Conservation (phyloP, 495 filamentous ascomycete genomes). For the Choiromyces venosus region DNA sequence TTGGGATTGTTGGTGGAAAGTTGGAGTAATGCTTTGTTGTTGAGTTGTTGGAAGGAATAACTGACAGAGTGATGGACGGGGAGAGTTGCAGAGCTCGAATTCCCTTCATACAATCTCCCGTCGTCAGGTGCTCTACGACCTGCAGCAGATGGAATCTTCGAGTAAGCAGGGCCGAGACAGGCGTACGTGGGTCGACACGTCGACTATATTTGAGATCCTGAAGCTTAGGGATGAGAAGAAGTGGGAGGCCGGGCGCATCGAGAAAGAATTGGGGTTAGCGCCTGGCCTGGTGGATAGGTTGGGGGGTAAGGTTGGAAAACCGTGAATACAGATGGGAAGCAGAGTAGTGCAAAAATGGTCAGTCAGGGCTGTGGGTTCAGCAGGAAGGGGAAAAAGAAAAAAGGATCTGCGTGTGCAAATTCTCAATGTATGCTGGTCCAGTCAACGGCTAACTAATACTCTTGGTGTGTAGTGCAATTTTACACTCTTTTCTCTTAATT, state of each 20-base stretch:
- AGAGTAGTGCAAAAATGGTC: not conserved
- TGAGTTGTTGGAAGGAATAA: slow-evolving; percentile 6
- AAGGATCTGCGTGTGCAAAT: not conserved
- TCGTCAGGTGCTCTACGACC: slow-evolving; percentile 26
- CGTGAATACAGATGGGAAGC: slow-evolving; percentile 12
- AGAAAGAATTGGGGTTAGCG: slow-evolving; percentile 25
- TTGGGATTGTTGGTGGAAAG: not conserved
- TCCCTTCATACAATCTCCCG: slow-evolving; percentile 32
- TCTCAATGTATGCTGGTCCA: not conserved
- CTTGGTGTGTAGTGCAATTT: not conserved
- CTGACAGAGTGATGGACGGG: not conserved
- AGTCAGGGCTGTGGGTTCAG: not conserved
- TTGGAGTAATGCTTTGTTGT: not conserved
- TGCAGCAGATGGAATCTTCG: slow-evolving; percentile 23
- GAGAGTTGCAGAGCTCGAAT: slow-evolving; percentile 20
- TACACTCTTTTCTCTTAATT: not conserved
- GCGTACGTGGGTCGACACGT: slow-evolving; percentile 24
- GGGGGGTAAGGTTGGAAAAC: slow-evolving; percentile 25
- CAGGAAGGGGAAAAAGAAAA: not conserved
- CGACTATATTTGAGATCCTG: slow-evolving; percentile 30
- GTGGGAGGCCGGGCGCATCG: slow-evolving; percentile 20
- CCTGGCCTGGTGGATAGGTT: slow-evolving; percentile 29
- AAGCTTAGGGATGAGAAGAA: slow-evolving; percentile 29
- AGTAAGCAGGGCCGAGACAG: slow-evolving; percentile 1
- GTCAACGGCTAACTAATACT: not conserved